These are phyloP conservation scores for Celoporthe dispersa DNA, from an alignment of 2,329 filamentous ascomycete genomes.

Conservation along the genomic window DNA sequence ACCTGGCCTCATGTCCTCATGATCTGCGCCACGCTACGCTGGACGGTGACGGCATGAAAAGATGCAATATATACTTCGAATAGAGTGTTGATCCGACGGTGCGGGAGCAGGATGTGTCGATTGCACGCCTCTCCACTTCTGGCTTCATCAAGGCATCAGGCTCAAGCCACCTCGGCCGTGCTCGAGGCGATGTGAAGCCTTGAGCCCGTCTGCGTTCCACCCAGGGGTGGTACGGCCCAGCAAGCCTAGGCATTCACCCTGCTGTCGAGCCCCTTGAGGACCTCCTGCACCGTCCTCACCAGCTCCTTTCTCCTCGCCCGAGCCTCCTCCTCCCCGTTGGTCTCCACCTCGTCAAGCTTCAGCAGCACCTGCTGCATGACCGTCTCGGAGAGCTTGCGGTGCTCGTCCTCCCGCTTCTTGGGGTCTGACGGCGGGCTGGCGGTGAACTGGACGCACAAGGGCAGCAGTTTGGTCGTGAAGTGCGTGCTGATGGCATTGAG, in stretches of 20 bases:
- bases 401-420: conserved; percentile 73
- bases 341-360: conserved; percentile 78
- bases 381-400: conserved; percentile 75
- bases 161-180: not conserved
- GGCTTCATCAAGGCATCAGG: not conserved
- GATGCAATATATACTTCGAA: not conserved
- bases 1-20: not conserved
- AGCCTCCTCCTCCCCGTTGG: conserved; percentile 69
- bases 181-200: not conserved
- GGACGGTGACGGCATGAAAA: not conserved
- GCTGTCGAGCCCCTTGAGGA: conserved; percentile 68
- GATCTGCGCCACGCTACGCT: not conserved
- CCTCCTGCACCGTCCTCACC: conserved; percentile 71
- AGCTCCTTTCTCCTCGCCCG: conserved; percentile 70
- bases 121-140: not conserved
- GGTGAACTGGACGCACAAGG: conserved; percentile 66
- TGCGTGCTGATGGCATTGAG: conserved; percentile 68
- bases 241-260: not conserved
- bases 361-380: conserved; percentile 76
- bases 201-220: not conserved
- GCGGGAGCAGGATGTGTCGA: not conserved
- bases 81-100: not conserved
- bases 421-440: conserved; percentile 65
- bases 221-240: not conserved
- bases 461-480: conserved; percentile 68